Evolutionary conservation across 1,284 basidiomycete genomes (phyloP), one percentile per base, ranked within the genome.

Genomic region (Ganoderma lingzhi): DNA sequence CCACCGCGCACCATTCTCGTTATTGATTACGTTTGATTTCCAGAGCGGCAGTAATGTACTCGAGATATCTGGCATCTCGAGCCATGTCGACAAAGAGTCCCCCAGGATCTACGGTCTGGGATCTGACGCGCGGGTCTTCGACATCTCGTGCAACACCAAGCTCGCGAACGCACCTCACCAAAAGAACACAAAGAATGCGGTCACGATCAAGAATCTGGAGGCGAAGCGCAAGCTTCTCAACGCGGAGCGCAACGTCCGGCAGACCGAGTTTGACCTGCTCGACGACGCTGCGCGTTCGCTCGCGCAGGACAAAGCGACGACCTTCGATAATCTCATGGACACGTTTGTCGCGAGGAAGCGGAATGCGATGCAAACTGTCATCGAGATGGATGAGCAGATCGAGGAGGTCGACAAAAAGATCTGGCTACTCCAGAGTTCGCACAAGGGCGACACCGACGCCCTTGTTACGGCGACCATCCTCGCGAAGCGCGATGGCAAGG

Each of bases 11-110:
- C 23, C 5, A 51, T 28, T 2, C 12, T 23, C 3, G 14, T 28
- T 4, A 51, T 23, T 42, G 23, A 41, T 37, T 28, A 14, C 17
- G 15, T 19, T 23, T n/a, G 37, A 39, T 28, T 28, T 35, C 9
- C 68, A 88, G 87, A 78, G 79, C 66, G 87, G 87, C 1, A 82
- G 82, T 63, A 88, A 84, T 70, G 84, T 84, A 70, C 72, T 89
- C 62, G 79, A 83, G 63, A 85, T 89, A 55, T 79, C 73, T 41
- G 80, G 80, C 56, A 81, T 90, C 9, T 80, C 87, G 5, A 82
- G 82, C 71, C 79, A 77, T 41, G 83, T 88, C 63, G 85, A 87
- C 71, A 81, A 80, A 0, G 80, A 87, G 10, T 86, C 86, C 28
- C 81, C 85, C 51, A 81, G 87, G 48, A 82, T 88, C 15, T 84